Base-by-base conservation (phyloP, 495 filamentous ascomycete species). In the Xylaria longipes region DNA sequence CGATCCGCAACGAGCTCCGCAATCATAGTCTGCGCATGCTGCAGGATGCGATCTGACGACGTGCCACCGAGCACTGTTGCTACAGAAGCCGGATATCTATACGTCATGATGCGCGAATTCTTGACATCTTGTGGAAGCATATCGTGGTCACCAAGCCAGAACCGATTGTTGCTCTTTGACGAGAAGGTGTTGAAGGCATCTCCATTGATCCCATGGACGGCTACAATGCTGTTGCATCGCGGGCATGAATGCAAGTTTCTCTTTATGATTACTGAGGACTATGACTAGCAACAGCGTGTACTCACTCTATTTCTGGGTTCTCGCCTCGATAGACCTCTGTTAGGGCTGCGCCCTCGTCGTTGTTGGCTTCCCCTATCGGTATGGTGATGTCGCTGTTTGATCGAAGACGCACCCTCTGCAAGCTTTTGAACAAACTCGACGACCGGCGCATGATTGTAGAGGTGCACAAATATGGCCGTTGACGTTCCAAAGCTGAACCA, bases 141-240 rank as follows among this genome's bases (percentile, higher is more conserved):
- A 6, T 69, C 66, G 20, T 4, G 25, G 39, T 69, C 66, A 46
- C 66, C 66, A 31, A 69, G 66, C 66, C 66, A 69, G 54, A 61
- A 46, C 22, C 66, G 52, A 58, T 48, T 61, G 37, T 20, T 61
- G 27, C 29, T 33, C 14, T 69, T 41, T 12, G 41, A 17, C 70
- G 66, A 69, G 27, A 69, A 79, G 31, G 78, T 72, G 43, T 50
- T 46, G n/a, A 52, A 58, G 22, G 71, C 61, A 48, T 77, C 73
- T 9, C 81, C 81, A 69, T 79, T 78, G 39, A 83, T 76, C 3
- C 81, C 81, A 61, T 82, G 80, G 17, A 83, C 80, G 20, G 79
- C 77, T 29, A 82, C 76, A 62, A 82, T 81, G 61, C 79, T 78
- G 66, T 35, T 11, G 29, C 39, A 37, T 41, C 20, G 29, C 54